phyloP scores from a whole-genome alignment of 768 basidiomycete species.

The Suillus weaverae region DNA sequence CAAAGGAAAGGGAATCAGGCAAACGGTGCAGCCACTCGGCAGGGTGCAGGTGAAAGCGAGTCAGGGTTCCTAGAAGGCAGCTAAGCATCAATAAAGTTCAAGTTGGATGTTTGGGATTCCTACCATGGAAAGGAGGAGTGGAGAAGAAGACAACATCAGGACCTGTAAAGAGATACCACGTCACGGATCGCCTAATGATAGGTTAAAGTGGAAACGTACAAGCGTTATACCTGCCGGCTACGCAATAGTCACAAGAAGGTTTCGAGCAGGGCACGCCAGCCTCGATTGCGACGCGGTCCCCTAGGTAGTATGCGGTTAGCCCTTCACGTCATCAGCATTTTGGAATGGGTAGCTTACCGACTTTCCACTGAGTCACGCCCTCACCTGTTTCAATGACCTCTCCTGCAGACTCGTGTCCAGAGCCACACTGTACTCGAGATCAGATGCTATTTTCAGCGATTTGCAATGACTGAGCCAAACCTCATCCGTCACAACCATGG shows the following conservation, averaged over 20 bases:
- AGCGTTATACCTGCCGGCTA: slow-evolving; percentile 64
- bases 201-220: slow-evolving; percentile 34
- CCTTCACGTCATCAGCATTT: slow-evolving; percentile 3
- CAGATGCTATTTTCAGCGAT: neutral
- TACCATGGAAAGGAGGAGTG: slow-evolving; percentile 68
- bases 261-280: slow-evolving; percentile 69
- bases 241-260: slow-evolving; percentile 59
- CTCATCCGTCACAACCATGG: slow-evolving; percentile 70
- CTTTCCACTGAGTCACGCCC: slow-evolving; percentile 66
- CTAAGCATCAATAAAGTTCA: neutral
- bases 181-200: neutral
- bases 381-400: slow-evolving; percentile 64
- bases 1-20: slow-evolving; percentile 60
- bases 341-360: slow-evolving; percentile 34
- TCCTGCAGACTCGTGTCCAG: slow-evolving; percentile 71
- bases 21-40: slow-evolving; percentile 68
- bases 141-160: slow-evolving; percentile 64
- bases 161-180: slow-evolving; percentile 19
- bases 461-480: slow-evolving; percentile 26
- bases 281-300: slow-evolving; percentile 70
- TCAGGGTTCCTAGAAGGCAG: slow-evolving; percentile 50
- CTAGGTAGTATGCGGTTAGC: slow-evolving; percentile 27
- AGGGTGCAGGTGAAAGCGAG: slow-evolving; percentile 66
- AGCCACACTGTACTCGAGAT: slow-evolving; percentile 49
- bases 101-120: slow-evolving; percentile 1